Base-by-base conservation (phyloP, 305 asterid species). In the Fraxinus platypoda region DNA sequence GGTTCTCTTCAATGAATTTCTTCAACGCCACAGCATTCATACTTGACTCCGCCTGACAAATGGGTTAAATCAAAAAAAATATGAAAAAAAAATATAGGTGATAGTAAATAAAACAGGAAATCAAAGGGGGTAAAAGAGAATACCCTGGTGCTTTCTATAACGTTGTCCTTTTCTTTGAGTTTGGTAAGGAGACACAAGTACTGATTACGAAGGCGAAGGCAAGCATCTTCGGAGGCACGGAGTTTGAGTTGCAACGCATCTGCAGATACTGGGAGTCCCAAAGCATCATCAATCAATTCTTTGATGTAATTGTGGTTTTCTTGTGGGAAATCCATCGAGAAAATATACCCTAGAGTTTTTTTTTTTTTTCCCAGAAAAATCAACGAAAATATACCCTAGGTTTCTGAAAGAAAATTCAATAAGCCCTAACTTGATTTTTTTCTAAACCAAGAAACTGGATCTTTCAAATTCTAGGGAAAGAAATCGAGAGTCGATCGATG, bases 1-100 rank as follows among this genome's bases (percentile, higher is more conserved):
- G 94, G 79, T 96, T 96, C 87, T 94, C 99, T 83, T 93, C 98
- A 81, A 94, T 97, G 68, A 94, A 96, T 80, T 91, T 93, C 93
- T 94, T 94, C 89, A 96, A 64, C 2, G 97, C 99, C 85, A 87
- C 87, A 0, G 98, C 99, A 84, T 90, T 96, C 97, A 96, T 85
- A 85, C 90, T 91, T 31, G 98, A 88, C 84, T 96, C 98, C 7
- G 98, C 94, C 98, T 94, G 84, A 74, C 76, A 77, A 43, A 30
- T 49, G 76, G 43, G 8, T 28, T 17, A 19, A 66, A 76, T 49
- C 11, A 74, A 17, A 73, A n/a, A 43, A 81, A 79, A 59, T 34
- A 34, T 0, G 7, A 5, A 34, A 34, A 3, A 78, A 35, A 8
- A 74, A 73, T 13, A 13, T 31, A 52, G 13, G 31, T 34, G 15